phyloP scores from a whole-genome alignment of 768 basidiomycete species.

The Trametes sanguinea region DNA sequence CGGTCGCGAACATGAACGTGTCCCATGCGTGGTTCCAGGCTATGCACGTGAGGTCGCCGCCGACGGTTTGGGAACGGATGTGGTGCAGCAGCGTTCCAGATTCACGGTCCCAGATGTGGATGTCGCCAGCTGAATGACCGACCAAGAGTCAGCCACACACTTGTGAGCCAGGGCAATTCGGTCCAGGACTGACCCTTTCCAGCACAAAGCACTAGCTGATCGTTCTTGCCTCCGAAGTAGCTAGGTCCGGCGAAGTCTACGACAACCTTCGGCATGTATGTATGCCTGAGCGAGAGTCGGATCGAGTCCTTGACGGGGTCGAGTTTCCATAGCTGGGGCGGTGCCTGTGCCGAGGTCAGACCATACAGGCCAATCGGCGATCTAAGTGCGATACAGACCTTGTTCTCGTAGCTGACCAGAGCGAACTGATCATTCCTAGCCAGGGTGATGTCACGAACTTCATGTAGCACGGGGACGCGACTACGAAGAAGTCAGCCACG shows the following conservation, averaged over 20 bases:
- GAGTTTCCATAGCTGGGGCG: slow-evolving; percentile 79
- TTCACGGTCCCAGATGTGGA: slow-evolving; percentile 87
- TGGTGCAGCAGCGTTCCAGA: slow-evolving; percentile 72
- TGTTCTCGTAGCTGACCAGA: slow-evolving; percentile 73
- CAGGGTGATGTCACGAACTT: slow-evolving; percentile 70
- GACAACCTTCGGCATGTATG: slow-evolving; percentile 66
- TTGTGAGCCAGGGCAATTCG: neutral
- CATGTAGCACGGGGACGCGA: slow-evolving; percentile 71
- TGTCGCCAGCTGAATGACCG: slow-evolving; percentile 61
- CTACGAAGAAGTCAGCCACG: slow-evolving; percentile 36
- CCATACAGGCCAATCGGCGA: neutral
- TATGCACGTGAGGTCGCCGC: slow-evolving; percentile 73
- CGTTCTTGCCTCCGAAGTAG: slow-evolving; percentile 80
- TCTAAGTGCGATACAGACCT: slow-evolving; percentile 41
- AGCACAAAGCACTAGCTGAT: slow-evolving; percentile 77
- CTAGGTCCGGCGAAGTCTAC: slow-evolving; percentile 81
- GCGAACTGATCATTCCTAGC: slow-evolving; percentile 61
- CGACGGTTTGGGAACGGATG: slow-evolving; percentile 56
- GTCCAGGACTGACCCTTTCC: slow-evolving; percentile 58
- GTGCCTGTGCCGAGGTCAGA: slow-evolving; percentile 45
- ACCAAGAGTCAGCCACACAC: neutral
- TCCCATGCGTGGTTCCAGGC: slow-evolving; percentile 76
- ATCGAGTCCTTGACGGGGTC: slow-evolving; percentile 56
- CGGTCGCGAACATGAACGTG: slow-evolving; percentile 72
- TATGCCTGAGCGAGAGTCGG: slow-evolving; percentile 55